Evolutionary conservation across 2,329 filamentous ascomycete genomes (phyloP), one percentile per base, ranked within the genome.

Genomic region (Epichloe coenophiala): DNA sequence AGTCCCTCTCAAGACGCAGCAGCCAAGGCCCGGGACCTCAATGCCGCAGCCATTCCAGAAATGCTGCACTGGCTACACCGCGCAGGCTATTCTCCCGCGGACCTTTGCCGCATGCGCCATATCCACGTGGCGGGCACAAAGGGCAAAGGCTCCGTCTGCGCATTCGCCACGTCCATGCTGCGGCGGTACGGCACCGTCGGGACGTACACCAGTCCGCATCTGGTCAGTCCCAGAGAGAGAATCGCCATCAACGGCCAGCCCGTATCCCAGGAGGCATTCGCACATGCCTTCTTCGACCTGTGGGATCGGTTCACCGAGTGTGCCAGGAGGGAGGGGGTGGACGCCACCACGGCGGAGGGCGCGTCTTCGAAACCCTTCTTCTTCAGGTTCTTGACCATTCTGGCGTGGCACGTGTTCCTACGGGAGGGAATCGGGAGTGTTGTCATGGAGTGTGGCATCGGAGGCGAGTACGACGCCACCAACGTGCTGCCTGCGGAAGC

Each of bases 81-180:
- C 54, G 81, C 87, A 50, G 88, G 88, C 46, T 87, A 95, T 67
- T 69, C 83, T 67, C 65, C 65, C 1, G 49, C 59, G 0, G 69
- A 72, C 56, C 69, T 78, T 27, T 59, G 65, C 12, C 56, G 60
- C 4, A 65, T 77, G 48, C 68, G 66, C 15, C 75, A 74, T 57
- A 80, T 97, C 54, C 91, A 97, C 63, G 81, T 97, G 44, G 87
- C 91, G 1, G 91, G 91, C 12, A 96, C 90, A 4, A 97, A 96
- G 65, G 91, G 91, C 53, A 97, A 96, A 66, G 90, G 90, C 40
- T 93, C 87, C 2, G 89, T 88, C 0, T 88, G 86, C 56, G 85
- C 90, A 9, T 91, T 90, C 64, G 78, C 88, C 19, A 88, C 88
- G 13, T 83, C 83, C 2, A 86, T 95, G 55, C 72, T 95, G n/a